A percentile compares a stretch with the other conserved stretches of the same genome.
Conservation (phyloP, 805 yeast genomes). For the Wickerhamomyces subpelliculosus region DNA sequence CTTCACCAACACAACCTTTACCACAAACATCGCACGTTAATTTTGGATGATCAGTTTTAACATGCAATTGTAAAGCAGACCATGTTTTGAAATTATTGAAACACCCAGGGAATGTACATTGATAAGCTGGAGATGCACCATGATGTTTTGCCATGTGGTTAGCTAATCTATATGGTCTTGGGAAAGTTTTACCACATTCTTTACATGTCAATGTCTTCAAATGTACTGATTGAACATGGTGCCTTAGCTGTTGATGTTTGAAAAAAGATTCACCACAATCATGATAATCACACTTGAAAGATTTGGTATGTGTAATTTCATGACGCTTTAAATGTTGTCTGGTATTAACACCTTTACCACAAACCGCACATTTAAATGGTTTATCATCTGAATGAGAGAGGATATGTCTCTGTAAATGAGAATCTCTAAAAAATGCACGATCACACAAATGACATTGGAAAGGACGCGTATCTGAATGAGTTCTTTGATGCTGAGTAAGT, state of each 20-base stretch:
- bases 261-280: slow-evolving; percentile 64
- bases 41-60: slow-evolving; percentile 67
- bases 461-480: slow-evolving; percentile 77
- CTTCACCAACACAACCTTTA: slow-evolving; percentile 64
- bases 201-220: slow-evolving; percentile 45
- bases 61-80: slow-evolving; percentile 68
- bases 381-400: slow-evolving; percentile 59
- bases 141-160: slow-evolving; percentile 67
- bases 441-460: slow-evolving; percentile 62
- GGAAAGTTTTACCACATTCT: slow-evolving; percentile 58
- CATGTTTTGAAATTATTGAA: slow-evolving; percentile 55
- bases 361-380: slow-evolving; percentile 65
- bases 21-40: slow-evolving; percentile 58
- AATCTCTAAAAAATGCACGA: slow-evolving; percentile 61
- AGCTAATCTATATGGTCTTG: slow-evolving; percentile 56
- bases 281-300: slow-evolving; percentile 53
- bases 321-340: slow-evolving; percentile 79
- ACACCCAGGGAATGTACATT: slow-evolving; percentile 61
- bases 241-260: slow-evolving; percentile 68
- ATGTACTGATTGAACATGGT: slow-evolving; percentile 64
- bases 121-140: slow-evolving; percentile 44
- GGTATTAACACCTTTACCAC: slow-evolving; percentile 79
- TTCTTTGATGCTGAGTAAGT: slow-evolving; percentile 70
- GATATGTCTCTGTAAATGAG: slow-evolving; percentile 73
- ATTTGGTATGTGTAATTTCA: slow-evolving; percentile 68